Conservation (phyloP, 176 grass and related monocot species). For the Avena insularis region DNA sequence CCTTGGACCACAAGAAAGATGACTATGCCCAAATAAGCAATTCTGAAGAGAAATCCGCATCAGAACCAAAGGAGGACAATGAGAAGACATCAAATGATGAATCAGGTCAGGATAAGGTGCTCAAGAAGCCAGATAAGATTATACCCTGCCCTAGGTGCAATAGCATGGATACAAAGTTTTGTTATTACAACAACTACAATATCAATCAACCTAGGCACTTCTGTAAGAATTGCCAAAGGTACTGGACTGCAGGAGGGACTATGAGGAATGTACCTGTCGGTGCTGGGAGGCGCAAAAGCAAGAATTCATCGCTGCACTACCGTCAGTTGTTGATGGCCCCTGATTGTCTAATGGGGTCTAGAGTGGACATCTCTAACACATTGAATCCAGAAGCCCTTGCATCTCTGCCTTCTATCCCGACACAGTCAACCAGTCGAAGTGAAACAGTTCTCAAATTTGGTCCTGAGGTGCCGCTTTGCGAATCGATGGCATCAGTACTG, state of each 20-base stretch:
- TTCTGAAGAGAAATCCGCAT: slow-evolving; percentile 50
- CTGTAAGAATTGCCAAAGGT: slow-evolving; percentile 90
- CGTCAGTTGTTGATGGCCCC: slow-evolving; percentile 65
- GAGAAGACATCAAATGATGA: slow-evolving; percentile 56
- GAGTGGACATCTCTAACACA: slow-evolving; percentile 50
- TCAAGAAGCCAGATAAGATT: slow-evolving; percentile 91
- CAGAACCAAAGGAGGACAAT: slow-evolving; percentile 49
- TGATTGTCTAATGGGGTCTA: slow-evolving; percentile 56
- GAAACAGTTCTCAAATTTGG: slow-evolving; percentile 81
- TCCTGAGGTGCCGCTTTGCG: slow-evolving; percentile 78
- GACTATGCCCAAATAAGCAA: slow-evolving; percentile 28
- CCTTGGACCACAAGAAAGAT: slow-evolving; percentile 41
- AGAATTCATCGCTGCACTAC: slow-evolving; percentile 60
- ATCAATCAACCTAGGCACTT: slow-evolving; percentile 85
- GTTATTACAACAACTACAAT: slow-evolving; percentile 93
- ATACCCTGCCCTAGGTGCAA: slow-evolving; percentile 82
- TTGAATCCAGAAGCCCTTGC: slow-evolving; percentile 47
- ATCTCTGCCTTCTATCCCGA: slow-evolving; percentile 42
- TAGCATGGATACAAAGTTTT: slow-evolving; percentile 93
- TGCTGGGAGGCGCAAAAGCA: slow-evolving; percentile 84
- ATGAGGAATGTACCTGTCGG: slow-evolving; percentile 93
- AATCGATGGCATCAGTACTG: slow-evolving; percentile 79
- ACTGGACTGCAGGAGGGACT: slow-evolving; percentile 83
- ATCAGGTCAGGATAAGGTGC: slow-evolving; percentile 60
- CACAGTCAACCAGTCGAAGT: slow-evolving; percentile 43